Conservation (phyloP, 305 asterid genomes). For the Solanum chacoense region DNA sequence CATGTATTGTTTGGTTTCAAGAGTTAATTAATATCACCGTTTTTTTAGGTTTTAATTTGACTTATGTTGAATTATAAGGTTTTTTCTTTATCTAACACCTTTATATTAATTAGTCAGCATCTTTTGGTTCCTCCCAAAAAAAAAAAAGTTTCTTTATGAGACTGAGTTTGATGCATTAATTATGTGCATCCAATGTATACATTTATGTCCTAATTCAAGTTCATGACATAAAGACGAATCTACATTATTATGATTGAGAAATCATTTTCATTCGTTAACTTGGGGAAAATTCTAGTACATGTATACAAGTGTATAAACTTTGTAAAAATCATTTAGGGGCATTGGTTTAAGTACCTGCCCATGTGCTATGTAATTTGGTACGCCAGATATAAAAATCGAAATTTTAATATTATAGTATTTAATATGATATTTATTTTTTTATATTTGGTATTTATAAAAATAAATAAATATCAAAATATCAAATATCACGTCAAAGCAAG, state of each 20-base stretch:
- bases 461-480: neutral
- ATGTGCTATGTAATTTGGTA: neutral
- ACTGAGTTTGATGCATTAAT: neutral
- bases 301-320: neutral
- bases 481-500: too few species aligned
- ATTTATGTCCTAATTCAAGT: neutral
- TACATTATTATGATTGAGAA: neutral
- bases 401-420: neutral
- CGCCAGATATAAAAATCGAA: neutral
- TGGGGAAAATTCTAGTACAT: neutral
- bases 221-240: neutral
- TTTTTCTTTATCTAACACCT: neutral
- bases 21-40: neutral
- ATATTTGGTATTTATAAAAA: neutral
- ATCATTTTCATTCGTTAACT: neutral
- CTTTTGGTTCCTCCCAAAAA: neutral
- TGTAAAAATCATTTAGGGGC: neutral
- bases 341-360: neutral
- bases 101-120: neutral
- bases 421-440: neutral
- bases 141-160: neutral
- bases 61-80: neutral
- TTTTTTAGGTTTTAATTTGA: neutral
- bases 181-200: neutral
- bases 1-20: neutral